phyloP scores from a whole-genome alignment of 1,284 basidiomycete species.

The Meira nashicola region DNA sequence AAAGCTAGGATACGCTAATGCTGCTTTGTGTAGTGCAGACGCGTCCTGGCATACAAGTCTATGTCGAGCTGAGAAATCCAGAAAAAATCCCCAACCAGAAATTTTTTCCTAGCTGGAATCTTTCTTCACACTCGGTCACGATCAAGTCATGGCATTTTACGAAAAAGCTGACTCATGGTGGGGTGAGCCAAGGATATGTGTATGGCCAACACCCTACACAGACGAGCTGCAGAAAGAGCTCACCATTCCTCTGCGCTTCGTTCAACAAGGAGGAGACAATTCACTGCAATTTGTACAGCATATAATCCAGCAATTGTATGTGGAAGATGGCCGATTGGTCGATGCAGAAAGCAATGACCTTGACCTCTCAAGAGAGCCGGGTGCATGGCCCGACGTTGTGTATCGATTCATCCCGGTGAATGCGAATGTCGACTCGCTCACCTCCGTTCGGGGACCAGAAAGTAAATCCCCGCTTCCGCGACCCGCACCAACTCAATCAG shows the following conservation, averaged over 20 bases:
- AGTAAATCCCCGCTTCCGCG: not conserved
- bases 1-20: too few relatives aligned
- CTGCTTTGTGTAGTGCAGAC: too few relatives aligned
- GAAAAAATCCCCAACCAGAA: too few relatives aligned
- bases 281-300: not conserved
- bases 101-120: too few relatives aligned
- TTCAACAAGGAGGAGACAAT: conserved; percentile 1
- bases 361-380: not conserved
- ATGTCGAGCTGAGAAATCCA: too few relatives aligned
- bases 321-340: not conserved
- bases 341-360: not conserved
- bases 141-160: too few relatives aligned
- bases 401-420: not conserved
- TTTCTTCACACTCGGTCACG: too few relatives aligned
- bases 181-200: too few relatives aligned
- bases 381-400: not conserved
- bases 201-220: too few relatives aligned
- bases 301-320: not conserved
- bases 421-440: not conserved
- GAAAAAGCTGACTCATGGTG: too few relatives aligned
- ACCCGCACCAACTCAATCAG: not conserved
- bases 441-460: not conserved
- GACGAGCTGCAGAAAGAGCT: not conserved
- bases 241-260: not conserved
- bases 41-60: too few relatives aligned